Conservation (phyloP, 768 basidiomycete genomes). For the Lepiota brunneoincarnata region DNA sequence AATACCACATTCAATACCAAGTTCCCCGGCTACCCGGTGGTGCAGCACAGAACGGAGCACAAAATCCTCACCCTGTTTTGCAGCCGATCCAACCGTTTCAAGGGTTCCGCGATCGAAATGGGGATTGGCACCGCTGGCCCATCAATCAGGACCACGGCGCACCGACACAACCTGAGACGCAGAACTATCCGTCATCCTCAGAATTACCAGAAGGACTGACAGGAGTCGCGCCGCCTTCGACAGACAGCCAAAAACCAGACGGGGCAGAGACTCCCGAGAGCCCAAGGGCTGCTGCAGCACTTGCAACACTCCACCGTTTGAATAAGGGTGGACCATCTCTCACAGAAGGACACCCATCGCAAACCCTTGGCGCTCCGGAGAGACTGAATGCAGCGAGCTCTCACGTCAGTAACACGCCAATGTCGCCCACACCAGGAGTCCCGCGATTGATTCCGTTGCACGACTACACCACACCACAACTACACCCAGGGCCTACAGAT, state of each 20-base stretch:
- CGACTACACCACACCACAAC: slow-evolving; percentile 18
- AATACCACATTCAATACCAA: slow-evolving; percentile 65
- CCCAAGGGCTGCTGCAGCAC: slow-evolving; percentile 52
- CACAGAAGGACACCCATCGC: neutral
- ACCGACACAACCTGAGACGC: slow-evolving; percentile 2
- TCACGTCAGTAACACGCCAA: neutral
- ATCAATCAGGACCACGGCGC: slow-evolving; percentile 25
- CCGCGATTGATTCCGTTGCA: slow-evolving; percentile 32
- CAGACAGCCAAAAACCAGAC: neutral
- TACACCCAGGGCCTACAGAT: neutral
- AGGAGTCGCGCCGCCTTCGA: neutral
- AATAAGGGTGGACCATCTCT: slow-evolving; percentile 19
- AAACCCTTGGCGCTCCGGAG: neutral
- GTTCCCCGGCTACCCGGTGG: slow-evolving; percentile 27
- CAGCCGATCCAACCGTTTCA: slow-evolving; percentile 52
- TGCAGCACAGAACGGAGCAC: slow-evolving; percentile 24
- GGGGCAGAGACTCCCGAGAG: slow-evolving; percentile 12
- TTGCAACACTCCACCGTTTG: slow-evolving; percentile 59
- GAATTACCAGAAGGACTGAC: slow-evolving; percentile 6
- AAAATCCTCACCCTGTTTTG: slow-evolving; percentile 27
- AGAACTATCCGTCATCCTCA: neutral
- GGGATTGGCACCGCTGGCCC: slow-evolving; percentile 67
- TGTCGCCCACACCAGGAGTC: slow-evolving; percentile 6
- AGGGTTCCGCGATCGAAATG: slow-evolving; percentile 64
- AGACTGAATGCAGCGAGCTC: neutral